These are phyloP conservation scores for Candida caryicola DNA, from an alignment of 805 yeast species.

Conservation along the genomic window DNA sequence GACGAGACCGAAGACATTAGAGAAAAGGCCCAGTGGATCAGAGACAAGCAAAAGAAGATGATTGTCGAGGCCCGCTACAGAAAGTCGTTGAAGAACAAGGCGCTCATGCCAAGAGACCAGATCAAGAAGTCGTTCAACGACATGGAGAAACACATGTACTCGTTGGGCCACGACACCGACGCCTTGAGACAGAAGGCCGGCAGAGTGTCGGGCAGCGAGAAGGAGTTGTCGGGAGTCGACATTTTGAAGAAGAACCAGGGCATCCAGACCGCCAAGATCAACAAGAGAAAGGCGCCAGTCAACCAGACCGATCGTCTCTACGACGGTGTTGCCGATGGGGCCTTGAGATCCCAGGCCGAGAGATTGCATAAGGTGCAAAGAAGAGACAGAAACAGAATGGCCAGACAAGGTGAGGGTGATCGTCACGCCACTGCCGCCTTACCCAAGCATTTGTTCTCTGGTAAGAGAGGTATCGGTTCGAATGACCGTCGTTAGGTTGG, in stretches of 20 bases:
- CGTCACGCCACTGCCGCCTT: slow-evolving; percentile 79
- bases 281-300: slow-evolving; percentile 47
- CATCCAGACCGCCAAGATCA: slow-evolving; percentile 36
- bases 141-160: slow-evolving; percentile 86
- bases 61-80: slow-evolving; percentile 81
- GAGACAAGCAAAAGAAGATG: slow-evolving; percentile 93
- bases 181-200: slow-evolving; percentile 49
- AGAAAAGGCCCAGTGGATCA: slow-evolving; percentile 92
- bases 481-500: slow-evolving; percentile 80
- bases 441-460: slow-evolving; percentile 93
- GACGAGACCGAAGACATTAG: slow-evolving; percentile 50
- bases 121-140: slow-evolving; percentile 68
- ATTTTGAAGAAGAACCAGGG: slow-evolving; percentile 60
- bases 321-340: slow-evolving; percentile 84
- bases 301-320: slow-evolving; percentile 75
- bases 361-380: slow-evolving; percentile 85
- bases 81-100: slow-evolving; percentile 81
- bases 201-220: slow-evolving; percentile 41
- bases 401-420: slow-evolving; percentile 95
- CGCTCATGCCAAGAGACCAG: slow-evolving; percentile 89
- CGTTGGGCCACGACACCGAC: slow-evolving; percentile 83
- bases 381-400: slow-evolving; percentile 88
- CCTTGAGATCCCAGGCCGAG: slow-evolving; percentile 77
- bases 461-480: slow-evolving; percentile 95
- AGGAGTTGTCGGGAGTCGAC: slow-evolving; percentile 69